Evolutionary conservation across 805 yeast species (phyloP), one percentile per base, ranked within the genome.

Genomic region (Helenozyma rhizophorensis): DNA sequence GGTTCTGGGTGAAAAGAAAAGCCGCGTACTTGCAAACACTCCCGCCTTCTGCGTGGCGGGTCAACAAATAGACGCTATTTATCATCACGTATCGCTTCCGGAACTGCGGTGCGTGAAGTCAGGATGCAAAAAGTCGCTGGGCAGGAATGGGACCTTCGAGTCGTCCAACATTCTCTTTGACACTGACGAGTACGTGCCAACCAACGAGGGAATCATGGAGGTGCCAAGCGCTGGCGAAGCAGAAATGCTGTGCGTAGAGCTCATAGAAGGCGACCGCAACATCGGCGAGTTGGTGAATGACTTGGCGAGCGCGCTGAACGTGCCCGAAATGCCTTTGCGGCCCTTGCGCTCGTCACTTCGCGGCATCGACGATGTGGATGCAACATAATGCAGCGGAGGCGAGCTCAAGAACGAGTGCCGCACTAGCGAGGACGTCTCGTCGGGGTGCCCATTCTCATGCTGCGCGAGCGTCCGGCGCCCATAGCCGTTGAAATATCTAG

Each of bases 41-140:
- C 36, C 94, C 95, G 1, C 68, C 70, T 4, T 65, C 76, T 32
- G 74, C 86, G 9, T 89, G 97, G 97, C 75, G 94, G 57, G 76
- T 77, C 10, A 52, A 38, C 15, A 50, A 48, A 9, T 25, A 6
- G 4, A 10, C 18, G 11, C 14, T 21, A 14, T 10, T n/a, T 21
- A 22, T 24, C 29, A 21, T 17, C 26, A 9, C 11, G 23, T 14
- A 21, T 7, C 13, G 11, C 14, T 35, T 19, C 40, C 39, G 10
- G 33, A 28, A 19, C 34, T 33, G 14, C 40, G 41, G 13, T 33
- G 43, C 28, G 34, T 22, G 23, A 52, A 56, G 6, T 61, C 66
- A 34, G 58, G 62, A 33, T 49, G 51, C 36, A 65, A 49, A 35
- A 66, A 66, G 40, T 66, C 71, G 12, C 53, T 59, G 8, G 72